Percentiles rank a stretch among this genome's conserved stretches.
Conservation (phyloP, 2,329 filamentous ascomycete genomes). For the Aspergillus tamarii region DNA sequence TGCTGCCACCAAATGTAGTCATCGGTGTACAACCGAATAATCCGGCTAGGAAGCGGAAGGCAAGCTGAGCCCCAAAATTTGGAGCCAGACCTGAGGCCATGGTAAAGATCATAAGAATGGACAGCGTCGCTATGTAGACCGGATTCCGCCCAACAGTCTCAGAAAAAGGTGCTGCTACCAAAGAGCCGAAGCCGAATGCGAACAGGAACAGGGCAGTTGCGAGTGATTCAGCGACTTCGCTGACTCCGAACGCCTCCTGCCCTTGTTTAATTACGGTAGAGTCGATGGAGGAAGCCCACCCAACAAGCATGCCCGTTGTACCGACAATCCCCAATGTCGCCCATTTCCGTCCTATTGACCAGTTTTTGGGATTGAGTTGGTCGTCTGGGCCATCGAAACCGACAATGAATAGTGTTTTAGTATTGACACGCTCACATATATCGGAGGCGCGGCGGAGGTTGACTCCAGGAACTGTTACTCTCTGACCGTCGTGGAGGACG, state of each 20-base stretch:
- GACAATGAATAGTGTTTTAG: conserved; percentile 1
- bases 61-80: conserved; percentile 51
- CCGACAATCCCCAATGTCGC: conserved; percentile 38
- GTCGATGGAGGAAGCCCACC: conserved; percentile 55
- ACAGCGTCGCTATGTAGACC: conserved; percentile 52
- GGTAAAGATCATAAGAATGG: conserved; percentile 53
- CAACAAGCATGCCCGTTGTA: conserved; percentile 52
- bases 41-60: conserved; percentile 55
- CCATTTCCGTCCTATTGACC: conserved; percentile 37
- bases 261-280: conserved; percentile 22
- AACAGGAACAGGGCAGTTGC: conserved; percentile 47
- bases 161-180: conserved; percentile 53
- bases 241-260: conserved; percentile 45
- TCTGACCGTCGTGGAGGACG: background rate
- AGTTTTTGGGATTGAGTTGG: conserved; percentile 51
- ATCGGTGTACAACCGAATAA: conserved; percentile 50
- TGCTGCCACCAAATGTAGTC: conserved; percentile 48
- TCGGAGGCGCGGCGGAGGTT: conserved; percentile 3
- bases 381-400: conserved; percentile 35
- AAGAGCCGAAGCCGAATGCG: conserved; percentile 51
- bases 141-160: conserved; percentile 53
- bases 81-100: conserved; percentile 53
- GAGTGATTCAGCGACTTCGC: conserved; percentile 48
- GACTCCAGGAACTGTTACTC: conserved; percentile 1
- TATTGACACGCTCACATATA: background rate